A percentile compares a stretch with the other conserved stretches of the same genome.
Evolutionary conservation across 179 eudicot genomes (phyloP).

Genomic region (Carnegiea gigantea): DNA sequence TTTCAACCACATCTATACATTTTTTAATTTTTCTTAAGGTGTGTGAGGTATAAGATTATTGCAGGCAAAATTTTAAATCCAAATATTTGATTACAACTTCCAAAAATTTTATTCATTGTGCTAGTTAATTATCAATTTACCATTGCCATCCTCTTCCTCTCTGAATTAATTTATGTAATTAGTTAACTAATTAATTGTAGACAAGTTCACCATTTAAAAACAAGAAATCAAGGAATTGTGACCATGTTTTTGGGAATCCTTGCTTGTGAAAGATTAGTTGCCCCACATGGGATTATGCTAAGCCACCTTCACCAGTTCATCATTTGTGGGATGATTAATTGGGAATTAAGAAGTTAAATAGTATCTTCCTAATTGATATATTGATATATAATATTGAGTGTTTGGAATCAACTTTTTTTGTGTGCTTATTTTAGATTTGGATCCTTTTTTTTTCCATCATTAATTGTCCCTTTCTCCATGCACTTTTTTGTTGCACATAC

Average conservation of each 20-base stretch:
- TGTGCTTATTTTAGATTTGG: slow-evolving; percentile 9
- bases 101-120: no score
- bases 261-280: slow-evolving; percentile 28
- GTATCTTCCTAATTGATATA: background rate
- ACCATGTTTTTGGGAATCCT: slow-evolving; percentile 36
- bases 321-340: slow-evolving; percentile 29
- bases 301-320: slow-evolving; percentile 30
- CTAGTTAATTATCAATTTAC: no score
- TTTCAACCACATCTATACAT: no score
- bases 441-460: background rate
- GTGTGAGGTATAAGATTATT: no score
- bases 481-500: slow-evolving; percentile 21
- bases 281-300: slow-evolving; percentile 49
- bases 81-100: no score
- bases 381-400: background rate
- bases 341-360: background rate
- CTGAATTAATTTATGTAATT: no score
- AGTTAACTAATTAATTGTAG: no score
- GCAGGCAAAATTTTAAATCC: no score
- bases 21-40: no score
- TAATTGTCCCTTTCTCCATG: slow-evolving; percentile 13
- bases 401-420: background rate
- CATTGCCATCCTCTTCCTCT: no score
- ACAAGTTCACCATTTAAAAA: background rate
- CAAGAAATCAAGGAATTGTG: background rate